Conservation (phyloP, 2,329 filamentous ascomycete genomes). For the Neonectria sp. region DNA sequence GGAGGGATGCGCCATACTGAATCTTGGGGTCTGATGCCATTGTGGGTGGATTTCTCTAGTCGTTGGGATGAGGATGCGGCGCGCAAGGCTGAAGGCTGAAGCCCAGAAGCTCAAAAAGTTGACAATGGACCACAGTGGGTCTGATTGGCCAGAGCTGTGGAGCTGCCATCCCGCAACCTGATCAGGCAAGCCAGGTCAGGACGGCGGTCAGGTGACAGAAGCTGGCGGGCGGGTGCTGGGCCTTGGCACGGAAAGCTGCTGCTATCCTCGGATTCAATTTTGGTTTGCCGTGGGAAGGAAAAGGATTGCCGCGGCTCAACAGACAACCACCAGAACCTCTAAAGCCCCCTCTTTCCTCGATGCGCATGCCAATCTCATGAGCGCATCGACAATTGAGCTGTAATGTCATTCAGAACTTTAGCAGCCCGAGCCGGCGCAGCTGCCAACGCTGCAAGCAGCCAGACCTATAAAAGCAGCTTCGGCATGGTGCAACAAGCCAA, state of each 20-base stretch:
- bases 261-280: slow-evolving; percentile 45
- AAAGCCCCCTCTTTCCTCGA: slow-evolving; percentile 46
- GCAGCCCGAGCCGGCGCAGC: slow-evolving; percentile 68
- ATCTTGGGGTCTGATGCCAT: slow-evolving; percentile 82
- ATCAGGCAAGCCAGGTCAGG: background rate
- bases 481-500: slow-evolving; percentile 88
- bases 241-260: slow-evolving; percentile 38
- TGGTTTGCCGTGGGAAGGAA: slow-evolving; percentile 48
- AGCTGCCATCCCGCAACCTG: background rate
- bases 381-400: slow-evolving; percentile 55
- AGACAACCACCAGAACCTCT: slow-evolving; percentile 32
- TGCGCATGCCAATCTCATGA: slow-evolving; percentile 52
- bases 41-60: slow-evolving; percentile 39
- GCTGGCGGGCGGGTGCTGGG: slow-evolving; percentile 18
- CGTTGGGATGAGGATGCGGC: slow-evolving; percentile 42
- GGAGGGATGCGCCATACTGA: slow-evolving; percentile 67
- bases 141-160: slow-evolving; percentile 7
- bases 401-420: slow-evolving; percentile 73
- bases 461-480: slow-evolving; percentile 59
- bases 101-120: slow-evolving; percentile 53
- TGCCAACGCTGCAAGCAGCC: slow-evolving; percentile 60
- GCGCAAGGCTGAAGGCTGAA: slow-evolving; percentile 58
- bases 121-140: slow-evolving; percentile 23
- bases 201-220: slow-evolving; percentile 40
- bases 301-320: slow-evolving; percentile 51